phyloP scores from a whole-genome alignment of 192 early-diverging fungal species.

The Backusella liffmaniae region DNA sequence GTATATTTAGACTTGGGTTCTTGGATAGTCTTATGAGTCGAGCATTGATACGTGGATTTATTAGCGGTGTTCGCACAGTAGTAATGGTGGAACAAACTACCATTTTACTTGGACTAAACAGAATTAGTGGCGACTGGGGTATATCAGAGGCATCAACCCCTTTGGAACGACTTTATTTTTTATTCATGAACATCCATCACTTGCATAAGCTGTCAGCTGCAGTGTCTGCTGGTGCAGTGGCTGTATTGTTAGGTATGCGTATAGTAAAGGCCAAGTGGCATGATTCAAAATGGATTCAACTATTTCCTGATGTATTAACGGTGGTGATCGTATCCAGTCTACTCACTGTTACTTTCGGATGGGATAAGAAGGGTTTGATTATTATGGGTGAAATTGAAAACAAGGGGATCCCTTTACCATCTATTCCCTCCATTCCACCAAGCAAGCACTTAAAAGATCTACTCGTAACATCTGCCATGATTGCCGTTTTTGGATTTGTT shows the following conservation, averaged over 20 bases:
- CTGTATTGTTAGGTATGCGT: constrained; percentile 61
- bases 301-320: constrained; percentile 89
- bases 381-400: constrained; percentile 80
- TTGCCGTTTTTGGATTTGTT: constrained; percentile 96
- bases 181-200: constrained; percentile 60
- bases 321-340: constrained; percentile 76
- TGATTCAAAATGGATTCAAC: constrained; percentile 53
- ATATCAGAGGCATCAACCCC: constrained; percentile 72
- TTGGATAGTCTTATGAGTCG: constrained; percentile 92
- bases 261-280: constrained; percentile 50
- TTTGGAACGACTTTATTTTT: constrained; percentile 69
- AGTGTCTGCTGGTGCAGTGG: constrained; percentile 67
- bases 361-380: constrained; percentile 69
- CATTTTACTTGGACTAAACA: constrained; percentile 66
- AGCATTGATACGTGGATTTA: constrained; percentile 93
- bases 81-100: constrained; percentile 86
- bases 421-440: constrained; percentile 62
- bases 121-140: constrained; percentile 36
- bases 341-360: constrained; percentile 60
- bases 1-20: constrained; percentile 95
- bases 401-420: constrained; percentile 57
- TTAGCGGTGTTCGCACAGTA: constrained; percentile 89
- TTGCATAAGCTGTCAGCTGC: constrained; percentile 67
- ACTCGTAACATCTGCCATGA: constrained; percentile 83
- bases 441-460: constrained; percentile 62